Evolutionary conservation across 129 eudicot genomes (phyloP).

Genomic region (Gnaphalium uliginosum): DNA sequence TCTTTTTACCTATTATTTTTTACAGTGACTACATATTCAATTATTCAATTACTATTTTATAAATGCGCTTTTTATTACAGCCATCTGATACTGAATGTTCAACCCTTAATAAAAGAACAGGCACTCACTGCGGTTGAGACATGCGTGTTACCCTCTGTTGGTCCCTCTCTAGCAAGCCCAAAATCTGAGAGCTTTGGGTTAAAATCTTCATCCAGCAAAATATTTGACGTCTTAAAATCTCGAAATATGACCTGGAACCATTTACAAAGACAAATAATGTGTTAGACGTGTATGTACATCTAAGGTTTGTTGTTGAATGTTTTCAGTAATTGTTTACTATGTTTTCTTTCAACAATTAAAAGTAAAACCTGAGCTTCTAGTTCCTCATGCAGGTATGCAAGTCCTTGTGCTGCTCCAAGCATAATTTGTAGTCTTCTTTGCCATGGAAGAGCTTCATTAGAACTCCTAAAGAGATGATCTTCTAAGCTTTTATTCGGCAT

Average conservation of each 20-base stretch:
- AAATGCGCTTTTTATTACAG: neutral
- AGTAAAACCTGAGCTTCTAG: slow-evolving; percentile 69
- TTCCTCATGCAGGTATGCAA: slow-evolving; percentile 91
- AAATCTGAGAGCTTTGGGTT: slow-evolving; percentile 91
- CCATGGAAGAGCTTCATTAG: slow-evolving; percentile 65
- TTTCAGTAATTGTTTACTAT: neutral
- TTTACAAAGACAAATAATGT: neutral
- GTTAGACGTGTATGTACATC: neutral
- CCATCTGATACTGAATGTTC: neutral
- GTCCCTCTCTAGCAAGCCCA: slow-evolving; percentile 97
- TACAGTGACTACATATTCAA: neutral
- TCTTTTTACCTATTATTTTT: no score
- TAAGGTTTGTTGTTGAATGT: neutral
- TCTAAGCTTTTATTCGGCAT: slow-evolving; percentile 84
- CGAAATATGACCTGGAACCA: slow-evolving; percentile 72
- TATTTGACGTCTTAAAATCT: slow-evolving; percentile 88
- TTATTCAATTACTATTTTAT: neutral
- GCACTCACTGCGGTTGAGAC: slow-evolving; percentile 79
- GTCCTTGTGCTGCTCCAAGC: slow-evolving; percentile 89
- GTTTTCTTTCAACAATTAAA: neutral
- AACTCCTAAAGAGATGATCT: slow-evolving; percentile 72
- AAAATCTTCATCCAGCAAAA: slow-evolving; percentile 70
- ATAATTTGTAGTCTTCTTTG: slow-evolving; percentile 60
- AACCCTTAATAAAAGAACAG: neutral
- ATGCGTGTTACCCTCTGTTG: slow-evolving; percentile 71